Base-by-base conservation (phyloP, 768 basidiomycete genomes). In the Phylloporus arenicola region DNA sequence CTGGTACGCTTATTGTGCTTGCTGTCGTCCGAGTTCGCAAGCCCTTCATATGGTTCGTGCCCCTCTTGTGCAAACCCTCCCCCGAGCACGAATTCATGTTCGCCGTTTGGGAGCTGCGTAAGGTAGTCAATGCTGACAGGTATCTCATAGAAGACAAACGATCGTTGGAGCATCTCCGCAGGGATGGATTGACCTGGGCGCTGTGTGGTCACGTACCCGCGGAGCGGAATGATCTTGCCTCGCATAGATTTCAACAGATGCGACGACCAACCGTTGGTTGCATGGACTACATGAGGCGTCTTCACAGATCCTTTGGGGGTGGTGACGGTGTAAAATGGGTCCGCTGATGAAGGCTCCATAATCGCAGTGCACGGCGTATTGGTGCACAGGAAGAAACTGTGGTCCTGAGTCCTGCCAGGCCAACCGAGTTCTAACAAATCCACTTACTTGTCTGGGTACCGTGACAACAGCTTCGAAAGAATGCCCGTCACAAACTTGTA, bases 211-310 rank as follows among this genome's bases (percentile, higher is more conserved):
- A 87, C 81, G 57, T 72, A 69, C 6, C 75, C 80, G 30, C 82
- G 73, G 37, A 78, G 61, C 9, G 87, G 85, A 16, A 86, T 61
- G 51, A 88, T 78, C 61, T 80, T 86, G 45, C 71, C 71, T 17
- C 81, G 77, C 70, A 88, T 71, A 0, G 76, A 75, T 12, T 75
- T 71, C 48, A 94, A 70, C 39, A 94, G 76, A 55, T 88, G 83
- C 1, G 87, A 80, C 3, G 74, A 71, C 82, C 90, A 92, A 17
- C 78, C 90, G 63, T 95, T 95, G 3, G 89, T 92, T 3, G 88
- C 87, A 62, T 92, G 90, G 11, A 94, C 71, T 38, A 94, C 74
- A 63, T 88, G 86, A 3, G 65, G 68, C 0, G 87, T 70, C 14
- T 57, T 65, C 22, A 89, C 72, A 5, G 56, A 60, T 0, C 91